phyloP scores from a whole-genome alignment of 345 rosid genomes.

The Bruguiera gymnorhiza region DNA sequence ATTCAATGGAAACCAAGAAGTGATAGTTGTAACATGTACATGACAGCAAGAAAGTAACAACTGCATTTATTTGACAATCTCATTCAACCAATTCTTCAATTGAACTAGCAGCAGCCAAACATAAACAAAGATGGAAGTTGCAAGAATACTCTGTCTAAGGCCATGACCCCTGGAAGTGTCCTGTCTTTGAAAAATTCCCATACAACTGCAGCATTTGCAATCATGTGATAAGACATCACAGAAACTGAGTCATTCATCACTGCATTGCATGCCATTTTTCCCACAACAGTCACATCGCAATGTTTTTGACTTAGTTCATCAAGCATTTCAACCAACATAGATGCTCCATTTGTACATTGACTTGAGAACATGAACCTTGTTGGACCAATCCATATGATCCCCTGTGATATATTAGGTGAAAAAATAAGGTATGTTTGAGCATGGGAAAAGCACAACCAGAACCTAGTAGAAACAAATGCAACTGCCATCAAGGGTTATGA shows the following conservation, averaged over 20 bases:
- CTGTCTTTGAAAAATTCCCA: slow-evolving; percentile 67
- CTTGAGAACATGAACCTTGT: slow-evolving; percentile 39
- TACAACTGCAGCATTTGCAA: slow-evolving; percentile 49
- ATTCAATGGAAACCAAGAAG: not conserved
- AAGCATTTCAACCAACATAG: slow-evolving; percentile 40
- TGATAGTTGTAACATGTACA: not conserved
- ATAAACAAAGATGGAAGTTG: slow-evolving; percentile 10
- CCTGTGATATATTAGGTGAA: slow-evolving; percentile 32
- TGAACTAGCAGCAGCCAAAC: slow-evolving; percentile 2
- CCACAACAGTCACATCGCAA: slow-evolving; percentile 49
- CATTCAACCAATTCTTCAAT: not conserved
- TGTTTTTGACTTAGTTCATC: slow-evolving; percentile 28
- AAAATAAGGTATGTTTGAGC: slow-evolving; percentile 11
- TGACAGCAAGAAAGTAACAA: not conserved
- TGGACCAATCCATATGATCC: slow-evolving; percentile 61
- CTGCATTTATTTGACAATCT: not conserved
- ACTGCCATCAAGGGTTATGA: too few relatives aligned
- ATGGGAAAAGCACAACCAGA: slow-evolving; percentile 8
- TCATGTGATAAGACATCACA: slow-evolving; percentile 20
- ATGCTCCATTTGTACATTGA: slow-evolving; percentile 31
- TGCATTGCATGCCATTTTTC: slow-evolving; percentile 40
- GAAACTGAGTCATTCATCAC: slow-evolving; percentile 31
- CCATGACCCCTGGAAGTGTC: slow-evolving; percentile 56
- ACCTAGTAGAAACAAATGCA: slow-evolving; percentile 1
- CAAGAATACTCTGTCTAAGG: slow-evolving; percentile 57